phyloP scores from a whole-genome alignment of 345 rosid species.

The Clarkia xantiana region DNA sequence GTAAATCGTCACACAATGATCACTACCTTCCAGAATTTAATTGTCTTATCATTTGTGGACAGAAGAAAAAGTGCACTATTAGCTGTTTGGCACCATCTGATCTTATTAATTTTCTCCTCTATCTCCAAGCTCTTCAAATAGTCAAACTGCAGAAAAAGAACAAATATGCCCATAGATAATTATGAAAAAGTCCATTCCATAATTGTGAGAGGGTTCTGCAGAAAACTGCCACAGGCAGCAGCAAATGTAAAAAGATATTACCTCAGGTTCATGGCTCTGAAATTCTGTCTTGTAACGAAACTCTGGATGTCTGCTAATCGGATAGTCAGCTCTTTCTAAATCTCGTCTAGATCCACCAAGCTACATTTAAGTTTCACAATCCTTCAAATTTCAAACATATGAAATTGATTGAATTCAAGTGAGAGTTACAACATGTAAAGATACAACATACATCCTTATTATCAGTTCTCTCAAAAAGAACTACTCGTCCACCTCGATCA shows the following conservation, averaged over 20 bases:
- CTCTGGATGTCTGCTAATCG: slow-evolving; percentile 77
- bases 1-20: not conserved
- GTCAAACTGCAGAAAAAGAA: slow-evolving; percentile 61
- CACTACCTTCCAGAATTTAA: slow-evolving; percentile 96
- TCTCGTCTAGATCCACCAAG: slow-evolving; percentile 68
- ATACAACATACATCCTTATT: slow-evolving; percentile 46
- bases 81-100: slow-evolving; percentile 96
- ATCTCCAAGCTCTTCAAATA: slow-evolving; percentile 99
- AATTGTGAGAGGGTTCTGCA: not conserved
- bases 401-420: not conserved
- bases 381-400: not conserved
- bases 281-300: slow-evolving; percentile 98
- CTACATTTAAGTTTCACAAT: slow-evolving; percentile 24
- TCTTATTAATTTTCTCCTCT: slow-evolving; percentile 99
- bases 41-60: slow-evolving; percentile 96
- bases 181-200: not conserved
- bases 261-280: slow-evolving; percentile 99
- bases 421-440: slow-evolving; percentile 7
- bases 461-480: slow-evolving; percentile 94
- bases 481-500: slow-evolving; percentile 99
- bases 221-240: slow-evolving; percentile 6
- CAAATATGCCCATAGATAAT: slow-evolving; percentile 2
- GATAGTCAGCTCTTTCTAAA: slow-evolving; percentile 53
- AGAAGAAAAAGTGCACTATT: slow-evolving; percentile 85
- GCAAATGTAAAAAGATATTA: slow-evolving; percentile 13